phyloP scores from a whole-genome alignment of 805 yeast species.

The Ogataea dorogensis region DNA sequence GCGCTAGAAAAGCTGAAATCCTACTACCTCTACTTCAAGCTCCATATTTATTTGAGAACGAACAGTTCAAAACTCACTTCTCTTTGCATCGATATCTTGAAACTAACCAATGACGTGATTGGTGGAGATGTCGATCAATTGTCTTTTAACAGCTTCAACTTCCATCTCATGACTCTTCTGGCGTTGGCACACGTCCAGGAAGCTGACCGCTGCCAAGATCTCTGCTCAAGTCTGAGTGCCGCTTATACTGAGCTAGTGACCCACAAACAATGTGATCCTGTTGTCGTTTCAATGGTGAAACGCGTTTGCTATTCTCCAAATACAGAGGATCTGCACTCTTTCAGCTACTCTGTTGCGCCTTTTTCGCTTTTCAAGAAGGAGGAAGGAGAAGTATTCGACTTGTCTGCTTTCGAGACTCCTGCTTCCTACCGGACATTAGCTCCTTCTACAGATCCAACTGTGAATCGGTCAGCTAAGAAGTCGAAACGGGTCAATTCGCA shows the following conservation, averaged over 20 bases:
- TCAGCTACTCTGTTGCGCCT: conserved; percentile 19
- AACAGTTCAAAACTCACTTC: conserved; percentile 12
- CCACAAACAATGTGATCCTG: conserved; percentile 26
- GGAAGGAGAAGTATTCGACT: conserved; percentile 22
- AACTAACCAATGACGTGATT: conserved; percentile 17
- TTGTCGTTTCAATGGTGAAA: conserved; percentile 19
- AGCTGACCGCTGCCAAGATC: not conserved
- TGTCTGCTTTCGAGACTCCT: conserved; percentile 31
- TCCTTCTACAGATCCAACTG: conserved; percentile 16
- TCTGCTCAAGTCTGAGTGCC: conserved; percentile 1
- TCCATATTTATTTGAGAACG: conserved; percentile 21
- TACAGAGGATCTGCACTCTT: conserved; percentile 26
- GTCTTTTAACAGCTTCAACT: conserved; percentile 33
- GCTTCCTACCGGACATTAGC: conserved; percentile 12
- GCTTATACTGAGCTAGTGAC: conserved; percentile 25
- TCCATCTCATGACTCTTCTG: conserved; percentile 29
- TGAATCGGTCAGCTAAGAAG: conserved; percentile 14
- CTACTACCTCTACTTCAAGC: conserved; percentile 31
- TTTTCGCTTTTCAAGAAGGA: conserved; percentile 27
- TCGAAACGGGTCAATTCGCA: conserved; percentile 25
- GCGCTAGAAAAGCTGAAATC: conserved; percentile 31
- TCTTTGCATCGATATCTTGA: conserved; percentile 23
- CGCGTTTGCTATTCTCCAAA: conserved; percentile 22
- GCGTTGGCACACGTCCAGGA: conserved; percentile 25
- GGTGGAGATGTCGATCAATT: conserved; percentile 26